Conservation (phyloP, 106 monocot genomes). For the Hemerocallis citrina region DNA sequence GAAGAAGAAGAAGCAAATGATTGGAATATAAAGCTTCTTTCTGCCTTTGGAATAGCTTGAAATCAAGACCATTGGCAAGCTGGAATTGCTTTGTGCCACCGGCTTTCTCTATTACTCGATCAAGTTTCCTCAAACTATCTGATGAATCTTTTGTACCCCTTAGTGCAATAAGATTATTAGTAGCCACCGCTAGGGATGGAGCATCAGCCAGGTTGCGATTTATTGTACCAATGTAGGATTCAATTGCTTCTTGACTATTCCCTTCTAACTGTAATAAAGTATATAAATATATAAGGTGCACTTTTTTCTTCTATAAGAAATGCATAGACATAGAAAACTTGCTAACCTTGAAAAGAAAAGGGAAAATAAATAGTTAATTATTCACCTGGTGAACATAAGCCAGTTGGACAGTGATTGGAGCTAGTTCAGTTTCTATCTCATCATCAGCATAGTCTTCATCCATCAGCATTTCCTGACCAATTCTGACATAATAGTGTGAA, state of each 20-base stretch:
- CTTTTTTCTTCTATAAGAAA: no score
- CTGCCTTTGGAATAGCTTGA: conserved; percentile 61
- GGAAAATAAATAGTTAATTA: not conserved
- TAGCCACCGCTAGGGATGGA: conserved; percentile 80
- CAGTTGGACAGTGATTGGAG: conserved; percentile 87
- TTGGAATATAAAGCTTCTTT: conserved; percentile 82
- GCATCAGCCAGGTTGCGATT: conserved; percentile 64
- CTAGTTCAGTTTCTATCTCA: conserved; percentile 90
- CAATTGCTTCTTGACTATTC: conserved; percentile 56
- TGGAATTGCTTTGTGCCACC: conserved; percentile 34
- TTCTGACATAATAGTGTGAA: conserved; percentile 38
- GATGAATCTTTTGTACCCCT: conserved; percentile 83
- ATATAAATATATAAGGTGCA: no score
- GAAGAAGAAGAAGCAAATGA: conserved; percentile 77
- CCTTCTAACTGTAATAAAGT: conserved; percentile 56
- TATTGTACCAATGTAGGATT: conserved; percentile 50
- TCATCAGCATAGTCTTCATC: conserved; percentile 84
- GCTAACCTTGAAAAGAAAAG: no score
- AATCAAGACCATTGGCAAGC: conserved; percentile 60
- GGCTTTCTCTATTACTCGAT: conserved; percentile 56
- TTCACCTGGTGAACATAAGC: conserved; percentile 81
- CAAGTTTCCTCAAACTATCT: conserved; percentile 81
- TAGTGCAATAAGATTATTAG: conserved; percentile 76
- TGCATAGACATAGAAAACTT: no score
- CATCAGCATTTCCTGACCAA: conserved; percentile 92